A percentile compares a stretch with the other conserved stretches of the same genome.
Conservation (phyloP, 1,139 yeast species). For the Yamadazyma jaroonii region DNA sequence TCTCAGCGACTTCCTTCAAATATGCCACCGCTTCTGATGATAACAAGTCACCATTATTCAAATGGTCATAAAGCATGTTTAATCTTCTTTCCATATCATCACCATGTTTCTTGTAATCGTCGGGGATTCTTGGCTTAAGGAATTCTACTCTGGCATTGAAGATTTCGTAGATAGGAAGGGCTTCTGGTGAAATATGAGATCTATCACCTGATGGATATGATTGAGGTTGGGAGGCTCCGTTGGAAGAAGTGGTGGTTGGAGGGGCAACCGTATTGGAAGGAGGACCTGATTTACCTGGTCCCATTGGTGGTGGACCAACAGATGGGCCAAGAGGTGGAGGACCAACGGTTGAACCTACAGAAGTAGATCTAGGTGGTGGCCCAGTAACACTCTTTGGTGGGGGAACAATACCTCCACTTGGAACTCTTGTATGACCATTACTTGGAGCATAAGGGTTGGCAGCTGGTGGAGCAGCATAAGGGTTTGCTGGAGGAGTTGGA, state of each 20-base stretch:
- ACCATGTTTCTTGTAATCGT: constrained; percentile 68
- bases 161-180: constrained; percentile 56
- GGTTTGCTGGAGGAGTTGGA: constrained; percentile 9
- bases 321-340: constrained; percentile 16
- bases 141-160: constrained; percentile 55
- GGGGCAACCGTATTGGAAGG: no score
- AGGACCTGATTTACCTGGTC: not conserved
- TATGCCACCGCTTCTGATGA: constrained; percentile 54
- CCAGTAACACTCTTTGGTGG: constrained; percentile 15
- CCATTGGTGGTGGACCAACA: constrained; percentile 21
- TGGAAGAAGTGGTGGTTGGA: not conserved
- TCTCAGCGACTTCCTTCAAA: constrained; percentile 49
- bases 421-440: constrained; percentile 10
- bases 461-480: constrained; percentile 11
- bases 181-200: constrained; percentile 59
- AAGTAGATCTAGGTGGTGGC: constrained; percentile 18
- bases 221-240: no score
- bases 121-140: constrained; percentile 75
- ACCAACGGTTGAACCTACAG: not conserved
- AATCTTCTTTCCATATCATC: constrained; percentile 82
- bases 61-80: constrained; percentile 71
- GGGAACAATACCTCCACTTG: constrained; percentile 16
- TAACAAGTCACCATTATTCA: constrained; percentile 71
- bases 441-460: constrained; percentile 12
- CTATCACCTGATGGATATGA: constrained; percentile 71